phyloP scores from a whole-genome alignment of 1,284 basidiomycete species.

The Moesziomyces sp. region DNA sequence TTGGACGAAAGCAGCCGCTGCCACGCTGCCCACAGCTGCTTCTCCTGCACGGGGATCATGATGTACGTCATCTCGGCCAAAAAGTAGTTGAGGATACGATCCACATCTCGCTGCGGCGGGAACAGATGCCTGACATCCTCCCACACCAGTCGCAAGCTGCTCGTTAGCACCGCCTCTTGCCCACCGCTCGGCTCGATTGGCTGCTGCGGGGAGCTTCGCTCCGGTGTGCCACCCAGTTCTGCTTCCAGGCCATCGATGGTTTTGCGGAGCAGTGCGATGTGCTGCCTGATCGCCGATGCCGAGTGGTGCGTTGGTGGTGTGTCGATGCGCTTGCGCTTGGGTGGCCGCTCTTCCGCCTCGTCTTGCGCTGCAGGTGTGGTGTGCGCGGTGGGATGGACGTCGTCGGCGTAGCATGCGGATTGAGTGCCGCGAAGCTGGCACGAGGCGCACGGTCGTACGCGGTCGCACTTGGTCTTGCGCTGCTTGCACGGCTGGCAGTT shows the following conservation, averaged over 20 bases:
- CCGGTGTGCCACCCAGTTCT: constrained; percentile 1
- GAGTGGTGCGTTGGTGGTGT: background rate
- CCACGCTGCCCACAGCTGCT: constrained; percentile 35
- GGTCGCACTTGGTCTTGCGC: constrained; percentile 50
- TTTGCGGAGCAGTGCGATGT: constrained; percentile 21
- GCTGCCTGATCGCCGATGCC: constrained; percentile 7
- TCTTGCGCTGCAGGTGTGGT: background rate
- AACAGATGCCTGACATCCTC: constrained; percentile 26
- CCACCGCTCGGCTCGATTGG: background rate
- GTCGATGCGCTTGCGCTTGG: background rate
- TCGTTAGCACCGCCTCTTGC: constrained; percentile 4
- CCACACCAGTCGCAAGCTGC: constrained; percentile 14
- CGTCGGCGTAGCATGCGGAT: constrained; percentile 23
- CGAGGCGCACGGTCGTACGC: constrained; percentile 40
- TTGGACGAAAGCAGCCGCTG: background rate
- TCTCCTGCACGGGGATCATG: constrained; percentile 38
- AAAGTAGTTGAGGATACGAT: constrained; percentile 27
- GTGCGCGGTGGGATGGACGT: background rate
- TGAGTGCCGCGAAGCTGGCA: constrained; percentile 32
- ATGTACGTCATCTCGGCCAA: constrained; percentile 32
- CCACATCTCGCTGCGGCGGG: constrained; percentile 27
- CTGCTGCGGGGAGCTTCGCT: background rate
- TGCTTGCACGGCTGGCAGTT: constrained; percentile 48
- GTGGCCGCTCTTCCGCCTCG: constrained; percentile 4
- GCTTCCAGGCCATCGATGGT: constrained; percentile 22